These are phyloP conservation scores for Leucaena leucocephala DNA, from an alignment of 306 rosid genomes.

Conservation along the genomic window DNA sequence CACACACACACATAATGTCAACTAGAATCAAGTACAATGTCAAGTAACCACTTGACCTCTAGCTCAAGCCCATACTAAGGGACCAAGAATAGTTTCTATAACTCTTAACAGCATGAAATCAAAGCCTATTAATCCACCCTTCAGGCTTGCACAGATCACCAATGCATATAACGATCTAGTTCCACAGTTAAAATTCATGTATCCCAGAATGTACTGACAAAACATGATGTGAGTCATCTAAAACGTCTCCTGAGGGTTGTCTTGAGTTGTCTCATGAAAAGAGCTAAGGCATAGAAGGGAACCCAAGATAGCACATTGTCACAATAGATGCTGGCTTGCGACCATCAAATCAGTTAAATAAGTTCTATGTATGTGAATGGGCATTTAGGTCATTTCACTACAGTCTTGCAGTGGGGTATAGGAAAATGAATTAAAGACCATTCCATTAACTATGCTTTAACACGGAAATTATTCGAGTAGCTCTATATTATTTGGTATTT, in stretches of 20 bases:
- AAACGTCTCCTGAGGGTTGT: not conserved
- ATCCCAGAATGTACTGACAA: not conserved
- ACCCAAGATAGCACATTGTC: not conserved
- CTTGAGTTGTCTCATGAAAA: not conserved
- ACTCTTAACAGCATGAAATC: not conserved
- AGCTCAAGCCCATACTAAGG: not conserved
- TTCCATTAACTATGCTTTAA: not conserved
- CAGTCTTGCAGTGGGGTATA: not conserved
- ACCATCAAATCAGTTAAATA: not conserved
- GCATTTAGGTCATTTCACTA: not conserved
- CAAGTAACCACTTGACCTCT: slow-evolving; percentile 7
- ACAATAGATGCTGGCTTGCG: not conserved
- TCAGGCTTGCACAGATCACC: slow-evolving; percentile 27
- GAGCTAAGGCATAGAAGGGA: not conserved
- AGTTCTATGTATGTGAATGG: not conserved
- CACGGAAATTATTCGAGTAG: not conserved
- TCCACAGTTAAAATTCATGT: slow-evolving; percentile 13
- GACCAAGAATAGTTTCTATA: not conserved
- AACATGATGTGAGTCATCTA: not conserved
- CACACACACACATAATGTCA: slow-evolving; percentile 1
- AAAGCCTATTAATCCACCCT: slow-evolving; percentile 7
- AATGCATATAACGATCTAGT: slow-evolving; percentile 6
- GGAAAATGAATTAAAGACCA: not conserved
- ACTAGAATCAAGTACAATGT: slow-evolving; percentile 20
- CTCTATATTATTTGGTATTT: not conserved